Base-by-base conservation (phyloP, 2,329 filamentous ascomycete genomes). In the Teratosphaeria zuluensis region DNA sequence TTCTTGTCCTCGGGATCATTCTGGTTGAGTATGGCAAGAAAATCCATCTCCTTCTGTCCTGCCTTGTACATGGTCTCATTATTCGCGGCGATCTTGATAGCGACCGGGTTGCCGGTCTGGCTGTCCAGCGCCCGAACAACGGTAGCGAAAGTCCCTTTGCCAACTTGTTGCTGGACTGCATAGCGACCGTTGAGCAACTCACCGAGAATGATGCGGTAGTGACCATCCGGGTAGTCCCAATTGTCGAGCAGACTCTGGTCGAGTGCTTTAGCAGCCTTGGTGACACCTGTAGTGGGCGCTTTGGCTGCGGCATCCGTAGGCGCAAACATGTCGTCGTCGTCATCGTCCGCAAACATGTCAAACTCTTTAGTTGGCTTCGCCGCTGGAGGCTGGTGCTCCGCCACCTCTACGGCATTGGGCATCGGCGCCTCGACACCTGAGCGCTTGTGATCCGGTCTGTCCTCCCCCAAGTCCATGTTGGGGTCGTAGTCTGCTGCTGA, bases 31-130 rank as follows among this genome's bases (percentile, higher is more conserved):
- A 92, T 92, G 70, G 94, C 84, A 53, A 99, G 76, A 64, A 97
- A 96, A 51, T 90, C 88, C 71, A 97, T 95, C 73, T 99, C 94
- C 59, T 94, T 96, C 73, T 91, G 86, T 21, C 92, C 94, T 53
- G 91, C 92, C 74, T 96, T 96, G 65, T 86, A 83, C 73, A 79
- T 73, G 21, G 65, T 69, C 31, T 71, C 92, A 68, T 99, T 97
- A 74, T 95, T 95, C 63, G 94, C 89, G 74, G 97, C 95, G 67
- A 99, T 94, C 76, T 99, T 99, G 80, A 99, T 89, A 28, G 94
- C 94, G 33, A 97, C 92, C n/a, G 88, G 73, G 66, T 84, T 83
- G 59, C 69, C 70, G 53, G 82, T 89, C 54, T 84, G 84, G 24
- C 87, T 82, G 73, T 96, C 92, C 62, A 84, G 81, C 24, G 94